These are phyloP conservation scores for Macrocybe gigantea DNA, from an alignment of 768 basidiomycete species.

Conservation along the genomic window DNA sequence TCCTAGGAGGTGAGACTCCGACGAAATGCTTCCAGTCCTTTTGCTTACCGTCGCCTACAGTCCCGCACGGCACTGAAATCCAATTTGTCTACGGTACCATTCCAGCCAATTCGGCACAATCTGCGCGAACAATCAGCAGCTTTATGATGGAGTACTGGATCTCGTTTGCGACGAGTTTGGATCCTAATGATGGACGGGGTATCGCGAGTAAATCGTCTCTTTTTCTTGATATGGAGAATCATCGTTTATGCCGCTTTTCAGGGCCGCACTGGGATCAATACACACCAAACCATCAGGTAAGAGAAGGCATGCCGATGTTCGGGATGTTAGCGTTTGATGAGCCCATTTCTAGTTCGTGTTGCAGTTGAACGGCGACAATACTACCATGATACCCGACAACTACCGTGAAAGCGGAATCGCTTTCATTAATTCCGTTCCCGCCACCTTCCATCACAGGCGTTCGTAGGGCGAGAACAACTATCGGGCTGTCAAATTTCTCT, in stretches of 20 bases:
- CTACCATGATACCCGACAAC: conserved; percentile 19
- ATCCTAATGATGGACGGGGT: conserved; percentile 39
- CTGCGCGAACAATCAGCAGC: conserved; percentile 20
- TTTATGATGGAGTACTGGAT: conserved; percentile 41
- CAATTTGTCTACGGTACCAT: conserved; percentile 23
- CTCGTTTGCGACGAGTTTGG: conserved; percentile 36
- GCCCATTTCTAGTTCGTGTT: conserved; percentile 12
- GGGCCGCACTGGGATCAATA: conserved; percentile 17
- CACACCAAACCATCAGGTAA: conserved; percentile 9
- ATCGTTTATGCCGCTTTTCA: conserved; percentile 6
- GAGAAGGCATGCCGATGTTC: background rate
- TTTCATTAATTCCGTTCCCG: conserved; percentile 17
- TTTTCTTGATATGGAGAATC: background rate
- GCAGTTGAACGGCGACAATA: conserved; percentile 20
- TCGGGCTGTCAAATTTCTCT: too few species aligned
- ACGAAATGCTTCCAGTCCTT: background rate
- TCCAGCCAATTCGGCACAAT: conserved; percentile 4
- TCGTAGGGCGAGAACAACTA: background rate
- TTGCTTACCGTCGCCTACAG: conserved; percentile 7
- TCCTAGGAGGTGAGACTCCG: conserved; percentile 9
- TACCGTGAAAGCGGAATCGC: conserved; percentile 20
- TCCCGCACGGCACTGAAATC: conserved; percentile 24
- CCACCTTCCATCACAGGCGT: conserved; percentile 19
- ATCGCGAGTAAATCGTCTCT: conserved; percentile 18
- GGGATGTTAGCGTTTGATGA: background rate